Evolutionary conservation across 306 rosid species (phyloP).

Genomic region (Prinsepia uniflora): DNA sequence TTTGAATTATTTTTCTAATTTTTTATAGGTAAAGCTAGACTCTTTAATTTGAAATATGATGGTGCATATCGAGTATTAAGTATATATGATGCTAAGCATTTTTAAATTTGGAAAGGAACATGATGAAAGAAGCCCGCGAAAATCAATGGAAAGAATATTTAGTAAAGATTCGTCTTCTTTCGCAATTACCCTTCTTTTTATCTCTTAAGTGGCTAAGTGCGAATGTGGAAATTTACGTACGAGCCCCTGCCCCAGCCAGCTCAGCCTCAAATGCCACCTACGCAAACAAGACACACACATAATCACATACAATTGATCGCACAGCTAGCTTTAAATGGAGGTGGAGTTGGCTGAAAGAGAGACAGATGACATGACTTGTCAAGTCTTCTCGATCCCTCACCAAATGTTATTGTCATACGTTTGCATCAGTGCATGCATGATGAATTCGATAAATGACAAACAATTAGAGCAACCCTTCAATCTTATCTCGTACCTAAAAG

Average conservation of each 20-base stretch:
- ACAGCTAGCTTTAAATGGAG: constrained; percentile 9
- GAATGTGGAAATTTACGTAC: background rate
- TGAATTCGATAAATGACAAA: no score
- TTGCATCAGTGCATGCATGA: no score
- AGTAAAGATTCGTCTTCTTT: background rate
- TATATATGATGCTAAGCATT: no score
- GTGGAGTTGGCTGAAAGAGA: background rate
- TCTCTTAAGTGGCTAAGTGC: background rate
- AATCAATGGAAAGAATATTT: background rate
- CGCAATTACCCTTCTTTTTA: background rate
- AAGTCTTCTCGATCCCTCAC: background rate
- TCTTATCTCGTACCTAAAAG: no score
- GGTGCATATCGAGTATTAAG: no score
- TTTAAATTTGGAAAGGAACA: no score
- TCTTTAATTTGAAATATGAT: no score
- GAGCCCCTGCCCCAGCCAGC: constrained; percentile 18
- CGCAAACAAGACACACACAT: background rate
- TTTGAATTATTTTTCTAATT: no score
- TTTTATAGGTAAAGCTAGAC: no score
- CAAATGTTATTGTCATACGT: background rate
- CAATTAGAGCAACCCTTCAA: no score
- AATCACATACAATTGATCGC: background rate
- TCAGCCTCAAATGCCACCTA: constrained; percentile 4
- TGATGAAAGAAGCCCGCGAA: background rate
- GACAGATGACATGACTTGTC: background rate